phyloP scores from a whole-genome alignment of 2,329 filamentous ascomycete species.

The Nakataea oryzae region DNA sequence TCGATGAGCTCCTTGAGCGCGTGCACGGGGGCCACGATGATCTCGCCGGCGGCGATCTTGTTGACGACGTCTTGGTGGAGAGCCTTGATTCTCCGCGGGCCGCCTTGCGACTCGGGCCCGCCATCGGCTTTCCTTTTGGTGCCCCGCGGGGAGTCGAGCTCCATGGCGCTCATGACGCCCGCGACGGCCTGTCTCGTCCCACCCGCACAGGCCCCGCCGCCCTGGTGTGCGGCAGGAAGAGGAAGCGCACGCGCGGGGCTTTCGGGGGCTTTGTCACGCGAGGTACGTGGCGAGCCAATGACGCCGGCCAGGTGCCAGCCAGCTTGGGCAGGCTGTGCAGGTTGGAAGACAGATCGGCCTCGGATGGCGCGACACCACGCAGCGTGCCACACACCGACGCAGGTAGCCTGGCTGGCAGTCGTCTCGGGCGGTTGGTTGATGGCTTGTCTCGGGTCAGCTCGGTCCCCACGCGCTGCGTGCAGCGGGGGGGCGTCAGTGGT shows the following conservation, averaged over 20 bases:
- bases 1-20: conserved; percentile 95
- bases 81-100: conserved; percentile 27
- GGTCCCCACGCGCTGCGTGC: no score
- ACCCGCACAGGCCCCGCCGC: not conserved
- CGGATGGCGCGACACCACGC: no score
- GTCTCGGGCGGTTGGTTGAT: not conserved
- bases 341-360: not conserved
- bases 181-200: not conserved
- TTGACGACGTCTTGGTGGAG: conserved; percentile 91
- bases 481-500: no score
- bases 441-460: not conserved
- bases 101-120: not conserved
- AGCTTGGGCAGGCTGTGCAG: not conserved
- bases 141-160: conserved; percentile 22
- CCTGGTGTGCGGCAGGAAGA: no score
- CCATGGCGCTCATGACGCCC: conserved; percentile 13
- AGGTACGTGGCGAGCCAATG: not conserved
- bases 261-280: no score
- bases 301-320: not conserved
- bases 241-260: no score
- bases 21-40: conserved; percentile 94
- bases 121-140: conserved; percentile 16
- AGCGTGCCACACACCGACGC: not conserved
- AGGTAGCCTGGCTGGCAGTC: not conserved
- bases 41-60: conserved; percentile 96